These are phyloP conservation scores for Collybiopsis luxurians DNA, from an alignment of 768 basidiomycete species.

Conservation along the genomic window DNA sequence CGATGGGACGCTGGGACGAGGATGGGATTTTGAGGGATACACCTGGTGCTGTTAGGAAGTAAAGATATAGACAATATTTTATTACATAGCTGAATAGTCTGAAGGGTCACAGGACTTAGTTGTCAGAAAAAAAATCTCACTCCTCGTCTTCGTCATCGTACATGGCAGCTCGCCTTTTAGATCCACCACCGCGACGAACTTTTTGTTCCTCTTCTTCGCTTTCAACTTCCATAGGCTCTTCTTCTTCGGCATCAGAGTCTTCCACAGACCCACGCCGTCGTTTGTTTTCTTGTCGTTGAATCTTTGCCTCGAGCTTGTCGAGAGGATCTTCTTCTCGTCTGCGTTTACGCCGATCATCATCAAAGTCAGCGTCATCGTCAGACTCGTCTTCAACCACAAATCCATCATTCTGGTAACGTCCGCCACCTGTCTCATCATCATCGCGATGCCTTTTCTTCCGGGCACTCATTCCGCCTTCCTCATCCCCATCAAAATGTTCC, in stretches of 20 bases:
- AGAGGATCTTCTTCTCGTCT: conserved; percentile 57
- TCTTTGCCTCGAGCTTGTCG: conserved; percentile 70
- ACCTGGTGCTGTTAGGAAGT: conserved; percentile 24
- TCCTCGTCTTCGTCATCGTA: conserved; percentile 57
- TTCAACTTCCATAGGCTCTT: conserved; percentile 68
- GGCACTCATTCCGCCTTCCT: conserved; percentile 39
- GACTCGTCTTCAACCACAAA: conserved; percentile 79
- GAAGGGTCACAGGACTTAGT: not conserved
- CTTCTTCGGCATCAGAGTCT: conserved; percentile 32
- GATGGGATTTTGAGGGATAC: conserved; percentile 48
- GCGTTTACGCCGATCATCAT: conserved; percentile 36
- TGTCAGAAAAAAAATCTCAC: conserved; percentile 1
- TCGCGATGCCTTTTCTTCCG: conserved; percentile 45
- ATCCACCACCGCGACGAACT: conserved; percentile 52
- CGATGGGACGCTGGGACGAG: conserved; percentile 55
- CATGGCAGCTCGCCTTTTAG: conserved; percentile 56
- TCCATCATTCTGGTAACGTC: conserved; percentile 82
- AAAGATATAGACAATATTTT: no score
- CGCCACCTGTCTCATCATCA: conserved; percentile 51
- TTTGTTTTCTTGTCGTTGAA: conserved; percentile 35
- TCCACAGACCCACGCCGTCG: conserved; percentile 23
- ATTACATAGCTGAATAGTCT: no score
- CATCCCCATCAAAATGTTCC: conserved; percentile 52
- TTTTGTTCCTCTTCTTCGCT: conserved; percentile 72
- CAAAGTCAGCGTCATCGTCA: conserved; percentile 58